Evolutionary conservation across 805 yeast species (phyloP), one percentile per base, ranked within the genome.

Genomic region (Kluyveromyces aestuarii): DNA sequence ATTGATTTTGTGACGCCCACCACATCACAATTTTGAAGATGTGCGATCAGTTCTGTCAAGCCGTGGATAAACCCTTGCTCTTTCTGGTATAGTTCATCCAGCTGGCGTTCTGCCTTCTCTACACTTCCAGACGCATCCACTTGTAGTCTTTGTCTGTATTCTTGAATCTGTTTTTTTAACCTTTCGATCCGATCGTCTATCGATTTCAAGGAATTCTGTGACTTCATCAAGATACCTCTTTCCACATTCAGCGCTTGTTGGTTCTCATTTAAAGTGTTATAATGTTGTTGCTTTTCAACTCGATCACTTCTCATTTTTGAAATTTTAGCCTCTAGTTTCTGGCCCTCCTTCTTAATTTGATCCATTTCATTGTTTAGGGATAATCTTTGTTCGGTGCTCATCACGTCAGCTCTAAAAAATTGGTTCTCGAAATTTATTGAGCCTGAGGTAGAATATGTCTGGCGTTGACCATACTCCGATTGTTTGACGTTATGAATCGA

Each of bases 401-500:
- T 54, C 17, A 52, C 55, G n/a, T 55, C 48, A 0, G 52, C 58
- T 48, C 55, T 58, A 53, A 59, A 62, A 44, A 60, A 57, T 27
- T 55, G 51, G 9, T 61, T 54, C 13, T 47, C 40, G 38, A 55
- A 44, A 30, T 53, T 58, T 9, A 50, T 52, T 16, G 21, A 2
- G 17, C 21, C 45, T 13, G 45, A 33, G 18, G 41, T 30, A 2
- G 73, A 72, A 60, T 75, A 71, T 2, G 73, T 66, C 57, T 81
- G 86, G 52, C 67, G 72, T 2, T 70, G 63, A 25, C 95, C 95
- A 65, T 84, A 88, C 16, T 61, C 63, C 1, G 96, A 89, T 52
- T 70, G 70, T 8, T 62, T 67, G 14, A 85, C 67, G 10, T 71
- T 70, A 50, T 77, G 78, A 13, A 80, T 52, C 2, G 73, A 70